Evolutionary conservation across 176 grass and related monocot genomes (phyloP), one percentile per base, ranked within the genome.

Genomic region (Chloris gayana): DNA sequence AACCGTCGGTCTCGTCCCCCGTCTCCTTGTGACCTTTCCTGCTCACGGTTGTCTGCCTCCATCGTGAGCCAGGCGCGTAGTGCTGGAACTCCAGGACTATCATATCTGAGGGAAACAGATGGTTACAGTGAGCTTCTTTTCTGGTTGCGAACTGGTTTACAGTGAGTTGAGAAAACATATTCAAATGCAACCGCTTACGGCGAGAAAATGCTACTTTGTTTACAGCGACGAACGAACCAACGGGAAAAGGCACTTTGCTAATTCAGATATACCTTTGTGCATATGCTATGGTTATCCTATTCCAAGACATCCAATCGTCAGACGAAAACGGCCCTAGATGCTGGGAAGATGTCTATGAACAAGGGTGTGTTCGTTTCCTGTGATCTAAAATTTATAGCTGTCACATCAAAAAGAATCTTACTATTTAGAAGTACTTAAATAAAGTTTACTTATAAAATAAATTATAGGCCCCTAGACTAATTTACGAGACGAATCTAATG

Each of bases 71-170:
- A 0, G 82, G 75, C 7, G 91, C 78, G 59, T 97, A 92, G 81
- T 97, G 94, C 82, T 80, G 93, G 82, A 97, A 97, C 81, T 97
- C 91, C 81, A 97, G 73, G 51, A 90, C 81, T 6, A 97, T 38
- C 64, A 42, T 76, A 34, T 92, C 94, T 97, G 87, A 11, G 27
- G 76, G 22, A 45, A 50, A 24, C 39, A 76, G 29, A 56, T n/a
- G 10, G 33, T 25, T 4, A 13, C 50, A 80, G 25, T 6, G 21
- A 54, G n/a, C 22, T 68, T 37, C n/a, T n/a, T 37, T 37, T 37
- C 7, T 37, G 35, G 35, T 37, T 37, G 35, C 4, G 35, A 37
- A 37, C 7, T 37, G 35, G 35, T 37, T 37, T 6, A 13, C 50
- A 80, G 25, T 4, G 21, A 54, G n/a, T 32, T 68, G 12, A 79